Conservation (phyloP, 306 rosid genomes). For the Urtica urens region DNA sequence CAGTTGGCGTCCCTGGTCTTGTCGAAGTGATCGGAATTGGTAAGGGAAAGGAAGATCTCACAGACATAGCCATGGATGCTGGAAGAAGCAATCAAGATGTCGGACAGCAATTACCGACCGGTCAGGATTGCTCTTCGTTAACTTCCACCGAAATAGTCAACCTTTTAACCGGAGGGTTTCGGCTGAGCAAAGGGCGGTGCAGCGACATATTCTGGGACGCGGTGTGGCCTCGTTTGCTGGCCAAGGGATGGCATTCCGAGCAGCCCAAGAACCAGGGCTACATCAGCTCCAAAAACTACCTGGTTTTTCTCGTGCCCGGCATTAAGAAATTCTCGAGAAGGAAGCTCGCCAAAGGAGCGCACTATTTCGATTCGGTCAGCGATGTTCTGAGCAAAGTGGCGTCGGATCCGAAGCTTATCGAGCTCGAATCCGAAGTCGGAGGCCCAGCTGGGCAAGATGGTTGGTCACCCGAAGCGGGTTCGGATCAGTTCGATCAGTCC, state of each 20-base stretch:
- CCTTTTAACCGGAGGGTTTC: slow-evolving; percentile 49
- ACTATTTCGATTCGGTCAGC: slow-evolving; percentile 60
- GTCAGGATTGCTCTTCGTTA: slow-evolving; percentile 56
- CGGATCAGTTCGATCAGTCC: slow-evolving; percentile 33
- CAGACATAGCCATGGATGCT: slow-evolving; percentile 38
- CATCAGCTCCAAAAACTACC: slow-evolving; percentile 28
- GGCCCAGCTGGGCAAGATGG: slow-evolving; percentile 27
- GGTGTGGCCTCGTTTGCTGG: slow-evolving; percentile 84
- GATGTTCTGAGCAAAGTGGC: slow-evolving; percentile 75
- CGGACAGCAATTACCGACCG: slow-evolving; percentile 26
- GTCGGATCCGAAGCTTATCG: slow-evolving; percentile 59
- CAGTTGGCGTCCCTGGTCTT: slow-evolving; percentile 42
- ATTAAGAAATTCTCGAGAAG: slow-evolving; percentile 57
- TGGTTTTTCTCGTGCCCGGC: slow-evolving; percentile 72
- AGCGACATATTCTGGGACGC: slow-evolving; percentile 80
- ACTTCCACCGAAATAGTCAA: slow-evolving; percentile 44
- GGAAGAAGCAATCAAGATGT: slow-evolving; percentile 29
- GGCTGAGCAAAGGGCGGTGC: slow-evolving; percentile 60
- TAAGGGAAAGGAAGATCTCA: slow-evolving; percentile 63
- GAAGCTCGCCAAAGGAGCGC: slow-evolving; percentile 60
- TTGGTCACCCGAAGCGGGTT: slow-evolving; percentile 27
- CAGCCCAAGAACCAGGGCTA: slow-evolving; percentile 47
- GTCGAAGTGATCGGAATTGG: slow-evolving; percentile 68
- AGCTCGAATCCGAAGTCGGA: slow-evolving; percentile 42
- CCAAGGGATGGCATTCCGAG: slow-evolving; percentile 81